Percentiles rank a stretch among this genome's conserved stretches.
Conservation (phyloP, 257 asterid genomes). For the Prunella vulgaris region DNA sequence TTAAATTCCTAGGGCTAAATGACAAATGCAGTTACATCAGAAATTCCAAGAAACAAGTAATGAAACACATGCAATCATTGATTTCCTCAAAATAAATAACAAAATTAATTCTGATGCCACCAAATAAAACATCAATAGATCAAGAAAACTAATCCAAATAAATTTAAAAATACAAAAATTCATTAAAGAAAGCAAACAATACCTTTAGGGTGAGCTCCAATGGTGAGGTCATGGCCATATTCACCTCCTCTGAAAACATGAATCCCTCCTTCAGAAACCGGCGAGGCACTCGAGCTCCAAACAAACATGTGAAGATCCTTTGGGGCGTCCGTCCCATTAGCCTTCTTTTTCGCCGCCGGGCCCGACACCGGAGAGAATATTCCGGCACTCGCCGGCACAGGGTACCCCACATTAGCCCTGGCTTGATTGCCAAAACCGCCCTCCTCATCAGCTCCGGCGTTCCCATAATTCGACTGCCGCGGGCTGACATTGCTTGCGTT, state of each 20-base stretch:
- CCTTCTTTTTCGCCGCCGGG: conserved; percentile 55
- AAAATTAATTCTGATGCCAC: background rate
- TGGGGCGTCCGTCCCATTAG: conserved; percentile 54
- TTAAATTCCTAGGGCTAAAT: conserved; percentile 9
- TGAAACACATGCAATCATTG: background rate
- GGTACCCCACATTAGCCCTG: conserved; percentile 59
- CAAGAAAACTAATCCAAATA: background rate
- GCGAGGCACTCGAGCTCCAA: conserved; percentile 98
- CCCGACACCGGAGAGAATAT: conserved; percentile 75
- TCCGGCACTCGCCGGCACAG: conserved; percentile 75
- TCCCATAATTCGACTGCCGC: conserved; percentile 47
- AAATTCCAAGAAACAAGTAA: conserved; percentile 22
- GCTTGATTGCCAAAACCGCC: conserved; percentile 39
- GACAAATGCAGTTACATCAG: conserved; percentile 34
- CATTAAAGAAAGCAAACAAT: background rate
- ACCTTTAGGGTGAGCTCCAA: conserved; percentile 95
- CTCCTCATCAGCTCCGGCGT: conserved; percentile 48
- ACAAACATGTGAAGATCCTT: conserved; percentile 98
- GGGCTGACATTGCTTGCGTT: conserved; percentile 36
- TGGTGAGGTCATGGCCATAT: conserved; percentile 49
- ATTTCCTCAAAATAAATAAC: conserved; percentile 5
- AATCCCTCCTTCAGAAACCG: conserved; percentile 94
- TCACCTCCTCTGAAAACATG: conserved; percentile 92
- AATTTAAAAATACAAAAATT: no score
- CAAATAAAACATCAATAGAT: background rate